phyloP scores from a whole-genome alignment of 2,329 filamentous ascomycete genomes.

The Endoconidiophora laricicola region DNA sequence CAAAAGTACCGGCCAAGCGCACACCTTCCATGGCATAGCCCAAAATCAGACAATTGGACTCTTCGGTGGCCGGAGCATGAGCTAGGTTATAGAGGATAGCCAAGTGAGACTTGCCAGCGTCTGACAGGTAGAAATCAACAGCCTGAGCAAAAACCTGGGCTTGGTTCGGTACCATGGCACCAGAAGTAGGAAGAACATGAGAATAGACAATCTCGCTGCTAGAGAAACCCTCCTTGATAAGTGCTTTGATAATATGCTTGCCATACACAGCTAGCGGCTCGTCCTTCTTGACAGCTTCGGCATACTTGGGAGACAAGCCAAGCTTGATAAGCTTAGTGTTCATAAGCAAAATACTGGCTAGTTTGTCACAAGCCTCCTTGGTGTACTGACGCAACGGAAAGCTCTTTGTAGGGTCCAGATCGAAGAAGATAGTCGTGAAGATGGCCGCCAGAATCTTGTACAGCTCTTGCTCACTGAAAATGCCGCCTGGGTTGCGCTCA shows the following conservation, averaged over 20 bases:
- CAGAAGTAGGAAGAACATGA: conserved; percentile 51
- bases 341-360: conserved; percentile 45
- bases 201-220: conserved; percentile 52
- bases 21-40: conserved; percentile 58
- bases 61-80: conserved; percentile 32
- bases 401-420: conserved; percentile 48
- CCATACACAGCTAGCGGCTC: conserved; percentile 47
- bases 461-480: conserved; percentile 37
- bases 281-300: conserved; percentile 30
- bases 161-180: conserved; percentile 53
- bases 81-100: conserved; percentile 45
- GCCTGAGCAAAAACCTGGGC: conserved; percentile 57
- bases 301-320: conserved; percentile 35
- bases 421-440: conserved; percentile 48
- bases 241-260: conserved; percentile 43
- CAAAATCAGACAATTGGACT: conserved; percentile 45
- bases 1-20: conserved; percentile 47
- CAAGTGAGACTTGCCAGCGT: conserved; percentile 36
- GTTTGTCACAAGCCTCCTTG: conserved; percentile 36
- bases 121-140: conserved; percentile 54
- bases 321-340: conserved; percentile 44
- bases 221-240: conserved; percentile 46
- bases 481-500: conserved; percentile 38
- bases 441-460: conserved; percentile 48
- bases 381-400: conserved; percentile 46